Percentiles rank a stretch among this genome's conserved stretches.
Evolutionary conservation across 371 early-diverging fungal species (phyloP).

Genomic region (Mucor irregularis): DNA sequence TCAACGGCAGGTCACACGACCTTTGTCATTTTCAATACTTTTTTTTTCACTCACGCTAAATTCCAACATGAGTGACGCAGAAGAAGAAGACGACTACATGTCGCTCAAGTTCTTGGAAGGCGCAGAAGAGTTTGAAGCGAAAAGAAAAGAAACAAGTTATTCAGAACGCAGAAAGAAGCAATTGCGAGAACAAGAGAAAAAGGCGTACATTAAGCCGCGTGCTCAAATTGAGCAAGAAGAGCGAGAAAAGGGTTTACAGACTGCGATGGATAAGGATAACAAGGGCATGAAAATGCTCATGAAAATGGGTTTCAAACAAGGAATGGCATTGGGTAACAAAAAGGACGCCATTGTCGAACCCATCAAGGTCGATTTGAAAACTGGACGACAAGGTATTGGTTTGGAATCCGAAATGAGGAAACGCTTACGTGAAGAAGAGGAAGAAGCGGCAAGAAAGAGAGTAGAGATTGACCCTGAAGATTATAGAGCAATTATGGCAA

Average conservation of each 20-base stretch:
- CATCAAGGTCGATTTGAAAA: constrained; percentile 50
- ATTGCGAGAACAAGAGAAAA: constrained; percentile 46
- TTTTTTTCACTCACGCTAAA: background rate
- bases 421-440: constrained; percentile 22
- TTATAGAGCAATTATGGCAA: constrained; percentile 37
- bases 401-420: constrained; percentile 42
- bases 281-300: constrained; percentile 71
- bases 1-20: background rate
- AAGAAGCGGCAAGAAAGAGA: constrained; percentile 38
- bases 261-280: constrained; percentile 50
- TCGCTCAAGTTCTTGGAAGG: constrained; percentile 52
- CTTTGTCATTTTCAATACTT: background rate
- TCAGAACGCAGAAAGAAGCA: constrained; percentile 49
- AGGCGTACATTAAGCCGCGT: constrained; percentile 48
- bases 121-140: constrained; percentile 33
- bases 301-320: constrained; percentile 73
- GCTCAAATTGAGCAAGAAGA: constrained; percentile 51
- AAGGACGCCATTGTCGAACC: constrained; percentile 40
- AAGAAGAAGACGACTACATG: constrained; percentile 66
- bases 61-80: constrained; percentile 1
- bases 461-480: constrained; percentile 37
- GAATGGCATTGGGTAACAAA: constrained; percentile 33
- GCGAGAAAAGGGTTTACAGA: constrained; percentile 53
- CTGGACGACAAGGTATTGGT: constrained; percentile 49
- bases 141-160: constrained; percentile 37